These are phyloP conservation scores for Bolboschoenus planiculmis DNA, from an alignment of 176 grass and related monocot species.

Conservation along the genomic window DNA sequence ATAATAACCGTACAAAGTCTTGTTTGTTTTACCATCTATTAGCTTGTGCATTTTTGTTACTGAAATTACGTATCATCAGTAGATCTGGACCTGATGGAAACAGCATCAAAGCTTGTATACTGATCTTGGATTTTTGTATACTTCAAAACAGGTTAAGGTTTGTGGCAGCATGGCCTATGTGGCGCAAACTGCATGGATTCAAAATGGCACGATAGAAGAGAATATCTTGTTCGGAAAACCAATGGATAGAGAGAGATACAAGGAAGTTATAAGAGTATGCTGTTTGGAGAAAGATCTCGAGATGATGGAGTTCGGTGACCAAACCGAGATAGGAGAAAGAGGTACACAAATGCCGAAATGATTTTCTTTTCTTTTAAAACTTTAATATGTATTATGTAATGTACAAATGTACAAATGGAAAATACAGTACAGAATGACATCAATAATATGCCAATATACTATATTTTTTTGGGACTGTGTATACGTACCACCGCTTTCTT, in stretches of 20 bases:
- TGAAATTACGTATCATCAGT: constrained; percentile 5
- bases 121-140: not conserved
- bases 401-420: not conserved
- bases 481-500: not conserved
- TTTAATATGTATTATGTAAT: not conserved
- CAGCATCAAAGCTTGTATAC: not conserved
- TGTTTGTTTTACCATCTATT: not conserved
- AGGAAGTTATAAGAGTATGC: constrained; percentile 71
- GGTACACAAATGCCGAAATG: constrained; percentile 21
- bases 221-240: constrained; percentile 87
- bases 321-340: constrained; percentile 96
- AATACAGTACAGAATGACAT: not conserved
- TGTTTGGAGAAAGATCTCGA: constrained; percentile 92
- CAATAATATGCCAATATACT: not conserved
- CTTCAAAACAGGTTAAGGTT: constrained; percentile 60
- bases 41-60: not conserved
- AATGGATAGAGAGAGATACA: constrained; percentile 66
- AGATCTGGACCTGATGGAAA: not conserved
- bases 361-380: not conserved
- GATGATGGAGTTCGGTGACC: constrained; percentile 99
- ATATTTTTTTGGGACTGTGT: not conserved
- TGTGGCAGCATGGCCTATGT: constrained; percentile 82
- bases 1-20: not conserved
- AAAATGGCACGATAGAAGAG: constrained; percentile 91
- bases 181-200: constrained; percentile 90